Percentiles rank a stretch among this genome's conserved stretches.
These are phyloP conservation scores for Clavispora fructus DNA, from an alignment of 805 yeast genomes.

Conservation along the genomic window DNA sequence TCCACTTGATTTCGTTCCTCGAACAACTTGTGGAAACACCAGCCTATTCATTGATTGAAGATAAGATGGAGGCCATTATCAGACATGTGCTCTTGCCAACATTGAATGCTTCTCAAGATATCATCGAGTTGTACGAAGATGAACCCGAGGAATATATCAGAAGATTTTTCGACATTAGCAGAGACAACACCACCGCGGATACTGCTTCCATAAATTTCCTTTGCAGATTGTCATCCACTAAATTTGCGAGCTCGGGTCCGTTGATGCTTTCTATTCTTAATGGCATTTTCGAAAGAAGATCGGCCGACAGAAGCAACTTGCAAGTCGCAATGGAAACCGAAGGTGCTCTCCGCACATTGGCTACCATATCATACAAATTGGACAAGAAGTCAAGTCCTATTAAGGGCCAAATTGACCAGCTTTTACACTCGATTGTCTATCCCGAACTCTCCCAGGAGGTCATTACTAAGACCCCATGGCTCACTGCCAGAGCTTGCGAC, in stretches of 20 bases:
- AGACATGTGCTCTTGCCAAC: constrained; percentile 38
- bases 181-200: constrained; percentile 45
- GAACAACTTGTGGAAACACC: constrained; percentile 38
- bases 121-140: constrained; percentile 40
- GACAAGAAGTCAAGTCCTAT: constrained; percentile 34
- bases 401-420: constrained; percentile 33
- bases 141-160: constrained; percentile 43
- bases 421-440: constrained; percentile 33
- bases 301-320: constrained; percentile 21
- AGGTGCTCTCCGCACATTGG: constrained; percentile 38
- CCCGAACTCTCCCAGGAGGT: constrained; percentile 35
- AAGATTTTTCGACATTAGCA: constrained; percentile 41
- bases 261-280: constrained; percentile 27
- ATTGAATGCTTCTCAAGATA: constrained; percentile 31
- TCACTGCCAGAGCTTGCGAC: constrained; percentile 44
- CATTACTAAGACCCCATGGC: constrained; percentile 30
- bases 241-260: constrained; percentile 35
- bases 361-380: constrained; percentile 36
- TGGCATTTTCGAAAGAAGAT: constrained; percentile 31
- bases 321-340: constrained; percentile 33
- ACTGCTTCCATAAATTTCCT: constrained; percentile 46
- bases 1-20: constrained; percentile 39
- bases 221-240: constrained; percentile 31
- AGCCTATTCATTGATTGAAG: constrained; percentile 32
- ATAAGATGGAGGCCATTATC: constrained; percentile 36